Evolutionary conservation across 306 rosid species (phyloP).

Genomic region (Vigna unguiculata): DNA sequence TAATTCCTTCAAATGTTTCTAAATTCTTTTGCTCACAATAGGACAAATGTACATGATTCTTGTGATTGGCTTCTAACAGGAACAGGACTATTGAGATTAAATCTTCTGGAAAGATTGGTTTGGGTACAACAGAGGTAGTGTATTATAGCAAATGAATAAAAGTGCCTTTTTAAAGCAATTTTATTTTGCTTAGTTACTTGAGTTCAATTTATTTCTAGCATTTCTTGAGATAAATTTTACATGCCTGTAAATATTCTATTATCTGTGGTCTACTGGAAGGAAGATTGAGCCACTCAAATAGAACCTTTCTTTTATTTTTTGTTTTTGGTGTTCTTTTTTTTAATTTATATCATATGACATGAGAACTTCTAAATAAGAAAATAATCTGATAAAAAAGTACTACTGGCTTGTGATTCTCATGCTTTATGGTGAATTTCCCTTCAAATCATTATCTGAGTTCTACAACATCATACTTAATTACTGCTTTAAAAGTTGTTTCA

Average conservation of each 20-base stretch:
- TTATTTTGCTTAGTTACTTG: slow-evolving; percentile 15
- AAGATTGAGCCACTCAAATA: slow-evolving; percentile 6
- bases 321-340: slow-evolving; percentile 7
- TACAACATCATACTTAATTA: background rate
- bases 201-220: background rate
- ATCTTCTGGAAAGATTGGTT: slow-evolving; percentile 84
- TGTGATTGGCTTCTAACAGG: slow-evolving; percentile 67
- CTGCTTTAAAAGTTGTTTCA: slow-evolving; percentile 3
- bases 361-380: slow-evolving; percentile 9
- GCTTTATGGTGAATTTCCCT: slow-evolving; percentile 7
- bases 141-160: slow-evolving; percentile 21
- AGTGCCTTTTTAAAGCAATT: slow-evolving; percentile 14
- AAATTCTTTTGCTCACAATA: slow-evolving; percentile 27
- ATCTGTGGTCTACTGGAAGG: background rate
- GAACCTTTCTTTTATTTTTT: background rate
- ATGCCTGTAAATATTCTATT: background rate
- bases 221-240: background rate
- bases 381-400: background rate
- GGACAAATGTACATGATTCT: slow-evolving; percentile 36
- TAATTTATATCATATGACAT: background rate
- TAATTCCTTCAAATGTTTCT: slow-evolving; percentile 1
- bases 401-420: background rate
- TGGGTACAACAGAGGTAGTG: slow-evolving; percentile 86
- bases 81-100: slow-evolving; percentile 70
- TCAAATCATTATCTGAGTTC: slow-evolving; percentile 13